These are phyloP conservation scores for Cinnamomum micranthum DNA, from an alignment of 164 flowering plant genomes.

Conservation along the genomic window DNA sequence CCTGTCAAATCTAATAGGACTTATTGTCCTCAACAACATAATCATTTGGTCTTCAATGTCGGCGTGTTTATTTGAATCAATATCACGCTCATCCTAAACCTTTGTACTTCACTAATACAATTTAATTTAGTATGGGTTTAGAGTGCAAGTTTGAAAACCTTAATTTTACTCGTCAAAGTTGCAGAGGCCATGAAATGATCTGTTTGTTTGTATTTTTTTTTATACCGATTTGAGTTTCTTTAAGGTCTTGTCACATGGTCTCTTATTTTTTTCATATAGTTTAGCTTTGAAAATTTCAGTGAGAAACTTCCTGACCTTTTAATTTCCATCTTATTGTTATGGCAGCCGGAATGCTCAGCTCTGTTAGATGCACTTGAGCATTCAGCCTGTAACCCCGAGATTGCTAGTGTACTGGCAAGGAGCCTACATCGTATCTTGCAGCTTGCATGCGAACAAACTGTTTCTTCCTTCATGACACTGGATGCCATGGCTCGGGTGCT, in stretches of 20 bases:
- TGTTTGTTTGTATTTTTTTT: not conserved
- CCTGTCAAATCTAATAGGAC: no score
- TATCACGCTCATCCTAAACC: not conserved
- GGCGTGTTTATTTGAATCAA: not conserved
- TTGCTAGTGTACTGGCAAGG: conserved; percentile 56
- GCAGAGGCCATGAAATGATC: no score
- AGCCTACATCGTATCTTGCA: conserved; percentile 64
- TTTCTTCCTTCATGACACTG: conserved; percentile 69
- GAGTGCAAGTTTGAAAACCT: not conserved
- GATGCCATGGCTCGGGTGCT: conserved; percentile 76
- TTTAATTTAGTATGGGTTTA: not conserved
- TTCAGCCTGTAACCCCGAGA: conserved; percentile 68
- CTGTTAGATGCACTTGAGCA: conserved; percentile 86
- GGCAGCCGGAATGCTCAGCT: conserved; percentile 86
- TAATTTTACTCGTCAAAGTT: not conserved
- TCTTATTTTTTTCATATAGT: not conserved
- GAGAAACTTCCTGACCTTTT: not conserved
- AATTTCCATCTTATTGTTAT: conserved; percentile 8
- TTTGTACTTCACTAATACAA: not conserved
- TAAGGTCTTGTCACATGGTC: not conserved
- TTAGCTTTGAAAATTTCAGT: conserved; percentile 1
- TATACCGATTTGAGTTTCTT: not conserved
- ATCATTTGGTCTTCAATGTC: no score
- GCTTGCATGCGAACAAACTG: conserved; percentile 70
- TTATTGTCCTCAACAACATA: no score